These are phyloP conservation scores for Ramalina intermedia DNA, from an alignment of 495 filamentous ascomycete species.

Conservation along the genomic window DNA sequence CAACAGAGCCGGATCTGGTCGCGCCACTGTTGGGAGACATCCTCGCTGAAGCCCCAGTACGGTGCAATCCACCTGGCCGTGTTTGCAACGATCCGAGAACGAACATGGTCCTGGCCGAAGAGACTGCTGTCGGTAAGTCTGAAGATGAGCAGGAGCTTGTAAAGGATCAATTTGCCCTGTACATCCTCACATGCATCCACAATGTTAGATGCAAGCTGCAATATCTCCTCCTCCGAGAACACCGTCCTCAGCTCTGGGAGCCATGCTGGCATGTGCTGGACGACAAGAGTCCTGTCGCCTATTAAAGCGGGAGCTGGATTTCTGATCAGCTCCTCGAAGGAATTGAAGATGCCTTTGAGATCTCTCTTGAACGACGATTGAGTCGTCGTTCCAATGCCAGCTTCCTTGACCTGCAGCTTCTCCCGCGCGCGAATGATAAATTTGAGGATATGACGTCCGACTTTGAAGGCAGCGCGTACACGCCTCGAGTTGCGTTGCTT, in stretches of 20 bases:
- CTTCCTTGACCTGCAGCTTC: conserved; percentile 79
- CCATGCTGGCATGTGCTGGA: conserved; percentile 96
- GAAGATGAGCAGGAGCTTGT: conserved; percentile 84
- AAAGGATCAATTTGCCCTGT: conserved; percentile 86
- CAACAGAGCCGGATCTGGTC: conserved; percentile 88
- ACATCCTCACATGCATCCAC: conserved; percentile 80
- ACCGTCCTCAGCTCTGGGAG: conserved; percentile 71
- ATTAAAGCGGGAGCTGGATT: conserved; percentile 72
- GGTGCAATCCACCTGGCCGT: conserved; percentile 85
- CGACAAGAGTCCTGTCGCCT: conserved; percentile 85
- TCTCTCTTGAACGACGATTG: conserved; percentile 69
- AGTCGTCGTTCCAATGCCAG: conserved; percentile 73
- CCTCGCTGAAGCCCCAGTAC: conserved; percentile 69
- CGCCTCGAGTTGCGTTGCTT: conserved; percentile 69
- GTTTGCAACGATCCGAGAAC: conserved; percentile 57
- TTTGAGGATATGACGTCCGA: conserved; percentile 79
- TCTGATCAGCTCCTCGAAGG: conserved; percentile 76
- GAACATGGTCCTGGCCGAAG: conserved; percentile 62
- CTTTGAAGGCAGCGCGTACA: conserved; percentile 86
- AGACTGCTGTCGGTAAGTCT: conserved; percentile 69
- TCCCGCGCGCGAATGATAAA: conserved; percentile 86
- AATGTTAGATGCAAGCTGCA: conserved; percentile 83
- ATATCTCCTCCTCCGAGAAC: conserved; percentile 67
- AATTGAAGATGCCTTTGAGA: conserved; percentile 74
- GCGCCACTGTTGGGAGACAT: conserved; percentile 72